Base-by-base conservation (phyloP, 106 monocot genomes). In the Vanilla planifolia region DNA sequence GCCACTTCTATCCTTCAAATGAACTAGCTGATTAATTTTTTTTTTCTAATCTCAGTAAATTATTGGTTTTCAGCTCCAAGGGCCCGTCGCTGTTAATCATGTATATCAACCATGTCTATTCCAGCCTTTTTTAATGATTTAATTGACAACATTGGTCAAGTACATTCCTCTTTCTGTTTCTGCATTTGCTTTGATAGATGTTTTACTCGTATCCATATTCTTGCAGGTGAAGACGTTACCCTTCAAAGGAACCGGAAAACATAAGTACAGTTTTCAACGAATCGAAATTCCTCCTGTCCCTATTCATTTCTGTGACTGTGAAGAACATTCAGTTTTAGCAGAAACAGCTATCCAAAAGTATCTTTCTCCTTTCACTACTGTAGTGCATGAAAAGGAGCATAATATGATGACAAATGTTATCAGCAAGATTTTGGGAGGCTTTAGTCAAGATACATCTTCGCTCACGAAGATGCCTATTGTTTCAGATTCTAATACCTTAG, bases 251-350 rank as follows among this genome's bases (percentile, higher is more conserved):
- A 75, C 88, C 27, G 91, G 98, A 40, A 98, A 98, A 45, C 98
- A 98, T 69, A 98, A 98, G 67, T 98, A 98, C 64, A 98, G 98
- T 68, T 98, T 98, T 50, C 92, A 85, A 69, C 73, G 92, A 16
- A 52, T 98, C 43, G 77, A 77, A 43, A 72, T 84, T 44, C 84
- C 98, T 72, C 45, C 83, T 60, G 72, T 77, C 7, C 98, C 98
- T 44, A 56, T 92, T 71, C 86, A 98, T 78, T 92, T 98, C 60
- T 98, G 98, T 71, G 91, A 91, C 55, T 98, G 98, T 60, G 92
- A 98, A 65, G 92, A 98, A 55, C 98, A 98, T 51, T 71, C 59
- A 24, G 55, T 40, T 30, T 44, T 63, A 34, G 40, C 65, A 43
- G 67, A 71, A 41, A 53, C 42, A 57, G 56, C 41, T 39, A 65